Base-by-base conservation (phyloP, 805 yeast genomes). In the Metschnikowia dekortorum region DNA sequence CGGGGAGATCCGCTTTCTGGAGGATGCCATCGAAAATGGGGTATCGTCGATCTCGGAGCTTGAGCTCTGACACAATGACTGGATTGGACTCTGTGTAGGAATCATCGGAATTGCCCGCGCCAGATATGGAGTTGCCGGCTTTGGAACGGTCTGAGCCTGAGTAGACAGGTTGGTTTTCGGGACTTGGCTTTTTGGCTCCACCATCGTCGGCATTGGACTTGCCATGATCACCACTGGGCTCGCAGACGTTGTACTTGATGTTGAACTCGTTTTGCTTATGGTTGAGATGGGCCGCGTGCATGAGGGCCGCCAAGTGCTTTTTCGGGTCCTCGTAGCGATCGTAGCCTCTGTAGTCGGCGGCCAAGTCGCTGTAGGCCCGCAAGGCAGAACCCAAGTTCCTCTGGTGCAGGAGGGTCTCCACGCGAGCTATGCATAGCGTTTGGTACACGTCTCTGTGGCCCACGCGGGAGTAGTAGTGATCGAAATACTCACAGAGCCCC, bases 401-500 rank as follows among this genome's bases (percentile, higher is more conserved):
- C 6, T 50, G 39, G 13, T 48, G 39, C 32, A 73, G 59, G 41
- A 61, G 60, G 0, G 70, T 59, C 55, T 73, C 77, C 22, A 73
- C 68, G 16, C 61, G 48, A 2, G 62, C 52, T 2, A 69, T 57
- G 16, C 55, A 52, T 16, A 73, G 54, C 2, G 65, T 42, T 49
- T 67, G 67, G 53, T 63, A 71, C 2, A 61, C 61, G 6, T 41
- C 48, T 37, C 61, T 51, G 53, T 72, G 70, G 30, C 68, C 63
- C 16, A 59, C 51, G 43, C 64, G 63, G 1, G 75, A 71, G 56
- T 69, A 73, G 50, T 64, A 73, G 34, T 74, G 56, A 54, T 66
- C 67, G 58, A 72, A 72, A 51, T 73, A 73, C 13, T 52, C 56
- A 1, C 63, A 43, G 16, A 72, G 44, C 0, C 75, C 75, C 13